Base-by-base conservation (phyloP, 768 basidiomycete genomes). In the Mycena filopes region DNA sequence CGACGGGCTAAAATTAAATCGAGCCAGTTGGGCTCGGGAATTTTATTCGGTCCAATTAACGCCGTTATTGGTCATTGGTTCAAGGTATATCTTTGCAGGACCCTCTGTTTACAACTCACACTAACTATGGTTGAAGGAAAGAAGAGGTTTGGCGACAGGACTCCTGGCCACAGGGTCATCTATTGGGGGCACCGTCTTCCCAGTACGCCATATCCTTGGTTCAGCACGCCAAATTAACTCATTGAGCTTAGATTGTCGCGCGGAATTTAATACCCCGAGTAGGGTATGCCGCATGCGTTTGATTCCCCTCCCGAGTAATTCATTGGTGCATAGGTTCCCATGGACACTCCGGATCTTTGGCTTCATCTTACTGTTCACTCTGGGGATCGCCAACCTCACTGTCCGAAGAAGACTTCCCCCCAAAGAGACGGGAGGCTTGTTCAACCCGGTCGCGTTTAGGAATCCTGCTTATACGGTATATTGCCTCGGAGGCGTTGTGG, bases 341-440 rank as follows among this genome's bases (percentile, higher is more conserved):
- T 91, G 90, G 90, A 87, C 90, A 0, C 84, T 90, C 82, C 83
- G 89, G 13, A 83, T 88, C 48, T 76, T 91, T 46, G 89, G 82
- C 4, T 87, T 90, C 68, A 84, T 89, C 21, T 66, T 89, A 6
- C 57, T 88, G 7, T 65, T 79, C 25, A 72, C 81, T 12, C 77
- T 91, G 12, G 83, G 83, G 3, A 66, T 85, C 29, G 79, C 84
- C 8, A 89, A 87, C 72, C 63, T 89, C 20, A 69, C 74, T 21
- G 55, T 80, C 23, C 71, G 79, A 65, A 81, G 86, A 54, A 81
- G 88, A 2, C 77, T 90, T 0, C 87, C 88, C 0, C 85, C 88
- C 0, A 78, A 80, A 43, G 78, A 83, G 20, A 70, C 80, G 4
- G 88, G 88, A 7, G 86, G 89, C 6, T 71, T 91, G 13, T 78